Evolutionary conservation across 177 flowering plant genomes (phyloP).

Genomic region (Vitis hybrid): DNA sequence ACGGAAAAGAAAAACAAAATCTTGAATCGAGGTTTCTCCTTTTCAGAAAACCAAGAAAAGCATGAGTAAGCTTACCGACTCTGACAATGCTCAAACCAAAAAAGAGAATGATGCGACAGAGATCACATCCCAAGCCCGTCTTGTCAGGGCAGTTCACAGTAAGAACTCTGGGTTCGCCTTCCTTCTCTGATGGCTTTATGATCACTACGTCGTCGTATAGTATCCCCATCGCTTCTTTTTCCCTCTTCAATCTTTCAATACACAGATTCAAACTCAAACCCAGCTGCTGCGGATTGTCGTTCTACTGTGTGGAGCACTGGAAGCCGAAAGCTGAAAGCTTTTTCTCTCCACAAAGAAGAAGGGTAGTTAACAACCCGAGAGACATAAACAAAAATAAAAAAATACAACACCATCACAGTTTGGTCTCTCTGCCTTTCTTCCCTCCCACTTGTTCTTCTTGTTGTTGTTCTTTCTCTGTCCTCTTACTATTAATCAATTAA

Average conservation of each 20-base stretch:
- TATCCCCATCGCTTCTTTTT: constrained; percentile 38
- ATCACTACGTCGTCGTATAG: constrained; percentile 49
- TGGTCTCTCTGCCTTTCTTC: background rate
- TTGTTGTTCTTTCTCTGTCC: constrained; percentile 10
- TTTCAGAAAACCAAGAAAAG: background rate
- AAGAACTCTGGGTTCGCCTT: constrained; percentile 44
- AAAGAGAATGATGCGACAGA: constrained; percentile 56
- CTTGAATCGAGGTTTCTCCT: no score
- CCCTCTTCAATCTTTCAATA: background rate
- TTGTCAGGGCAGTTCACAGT: constrained; percentile 67
- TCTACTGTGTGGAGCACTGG: background rate
- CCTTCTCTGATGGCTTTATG: constrained; percentile 40
- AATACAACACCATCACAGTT: background rate
- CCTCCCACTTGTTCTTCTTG: constrained; percentile 16
- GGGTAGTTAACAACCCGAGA: background rate
- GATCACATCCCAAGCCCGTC: constrained; percentile 65
- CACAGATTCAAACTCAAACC: no score
- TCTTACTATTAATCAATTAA: no score
- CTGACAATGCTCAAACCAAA: constrained; percentile 56
- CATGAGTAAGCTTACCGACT: constrained; percentile 36
- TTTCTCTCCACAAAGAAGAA: background rate
- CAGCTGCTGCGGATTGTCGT: background rate
- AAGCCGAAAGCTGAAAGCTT: background rate
- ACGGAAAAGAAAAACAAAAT: background rate
- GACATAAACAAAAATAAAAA: background rate